Base-by-base conservation (phyloP, 2,329 filamentous ascomycete species). In the Fusarium sp. region DNA sequence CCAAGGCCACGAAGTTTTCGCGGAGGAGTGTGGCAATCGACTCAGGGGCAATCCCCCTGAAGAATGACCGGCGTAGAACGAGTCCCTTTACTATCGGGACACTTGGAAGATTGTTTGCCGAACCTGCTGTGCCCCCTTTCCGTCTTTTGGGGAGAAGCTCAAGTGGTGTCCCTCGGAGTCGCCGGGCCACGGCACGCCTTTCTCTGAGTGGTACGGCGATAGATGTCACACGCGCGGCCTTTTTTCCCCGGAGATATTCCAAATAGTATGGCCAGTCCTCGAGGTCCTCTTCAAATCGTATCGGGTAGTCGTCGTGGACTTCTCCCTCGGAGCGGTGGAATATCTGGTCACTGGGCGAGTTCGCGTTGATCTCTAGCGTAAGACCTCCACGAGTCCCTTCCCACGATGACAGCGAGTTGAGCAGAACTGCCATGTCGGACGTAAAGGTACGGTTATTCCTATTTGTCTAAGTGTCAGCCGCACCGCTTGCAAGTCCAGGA, bases 361-460 rank as follows among this genome's bases (percentile, higher is more conserved):
- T 22, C 24, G 71, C 64, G 6, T 62, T 34, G 27, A 75, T 65
- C 29, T 75, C 69, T 7, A 75, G 64, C 5, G 50, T 58, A 2
- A 75, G 66, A 6, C 73, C 73, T 50, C 70, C 71, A 13, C 31
- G 18, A 14, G n/a, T 29, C n/a, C 63, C 69, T 40, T 58, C 18
- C 73, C 73, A 75, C 16, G 50, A 24, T 1, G 73, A 72, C 9
- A 75, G 31, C 6, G 38, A 34, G 10, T 67, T 50, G n/a, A 72
- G 64, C 0, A 75, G 38, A n/a, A 24, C 24, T 65, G 29, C 29
- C 6, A 74, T 66, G 14, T 31, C 38, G 3, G 22, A 45, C 5
- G 71, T 74, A 38, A 75, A 75, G 22, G 31, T 52, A n/a, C 50
- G 40, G 37, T 70, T 67, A 27, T 75, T 75, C 11, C 71, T 72